phyloP scores from a whole-genome alignment of 345 rosid species.

The Dovyalis caffra region DNA sequence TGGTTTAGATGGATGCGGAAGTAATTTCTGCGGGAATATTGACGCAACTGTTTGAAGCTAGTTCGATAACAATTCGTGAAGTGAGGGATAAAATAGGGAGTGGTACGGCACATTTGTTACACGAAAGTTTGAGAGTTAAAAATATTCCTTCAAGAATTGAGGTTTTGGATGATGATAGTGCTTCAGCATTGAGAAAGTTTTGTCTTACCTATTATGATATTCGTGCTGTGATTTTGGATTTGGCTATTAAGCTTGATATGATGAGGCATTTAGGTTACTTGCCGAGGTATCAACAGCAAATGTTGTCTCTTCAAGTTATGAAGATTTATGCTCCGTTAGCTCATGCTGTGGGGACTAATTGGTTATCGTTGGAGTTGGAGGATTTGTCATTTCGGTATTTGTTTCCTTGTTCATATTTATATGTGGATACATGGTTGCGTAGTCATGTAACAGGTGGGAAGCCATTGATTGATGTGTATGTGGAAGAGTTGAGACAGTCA shows the following conservation, averaged over 20 bases:
- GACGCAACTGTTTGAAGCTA: slow-evolving; percentile 60
- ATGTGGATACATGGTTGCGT: slow-evolving; percentile 75
- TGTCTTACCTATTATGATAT: slow-evolving; percentile 87
- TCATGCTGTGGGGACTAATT: slow-evolving; percentile 68
- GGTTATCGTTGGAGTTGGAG: slow-evolving; percentile 77
- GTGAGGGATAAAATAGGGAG: slow-evolving; percentile 67
- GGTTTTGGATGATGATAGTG: slow-evolving; percentile 70
- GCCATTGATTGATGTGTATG: slow-evolving; percentile 61
- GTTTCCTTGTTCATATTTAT: slow-evolving; percentile 80
- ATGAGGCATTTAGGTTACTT: slow-evolving; percentile 84
- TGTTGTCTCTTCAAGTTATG: slow-evolving; percentile 72
- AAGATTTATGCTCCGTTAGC: slow-evolving; percentile 86
- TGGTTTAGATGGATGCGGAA: slow-evolving; percentile 85
- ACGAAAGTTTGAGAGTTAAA: slow-evolving; percentile 75
- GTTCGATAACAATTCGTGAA: slow-evolving; percentile 56
- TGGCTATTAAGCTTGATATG: slow-evolving; percentile 74
- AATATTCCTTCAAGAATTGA: slow-evolving; percentile 62
- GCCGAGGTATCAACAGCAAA: slow-evolving; percentile 72
- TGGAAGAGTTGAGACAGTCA: slow-evolving; percentile 57
- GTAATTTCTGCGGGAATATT: slow-evolving; percentile 88
- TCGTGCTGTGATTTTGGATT: slow-evolving; percentile 74
- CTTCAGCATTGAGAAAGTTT: slow-evolving; percentile 74
- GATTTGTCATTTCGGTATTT: slow-evolving; percentile 77
- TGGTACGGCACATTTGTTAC: slow-evolving; percentile 81
- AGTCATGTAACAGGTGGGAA: slow-evolving; percentile 61